Conservation (phyloP, 2,329 filamentous ascomycete species). For the Nemania diffusa region DNA sequence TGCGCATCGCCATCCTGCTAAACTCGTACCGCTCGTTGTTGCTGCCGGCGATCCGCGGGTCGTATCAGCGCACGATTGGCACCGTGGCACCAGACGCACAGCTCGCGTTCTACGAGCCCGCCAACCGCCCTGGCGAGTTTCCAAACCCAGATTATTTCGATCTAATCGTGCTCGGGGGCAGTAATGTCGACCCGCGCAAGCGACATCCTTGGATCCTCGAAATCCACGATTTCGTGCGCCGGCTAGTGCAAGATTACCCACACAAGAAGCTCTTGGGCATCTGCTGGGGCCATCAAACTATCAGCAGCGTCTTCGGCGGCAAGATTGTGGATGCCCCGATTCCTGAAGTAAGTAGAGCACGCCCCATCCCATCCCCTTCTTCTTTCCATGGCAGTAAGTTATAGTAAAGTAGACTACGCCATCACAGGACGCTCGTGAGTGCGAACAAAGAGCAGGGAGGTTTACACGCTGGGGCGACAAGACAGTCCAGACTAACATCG, state of each 20-base stretch:
- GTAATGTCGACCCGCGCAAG: conserved; percentile 55
- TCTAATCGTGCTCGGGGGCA: conserved; percentile 56
- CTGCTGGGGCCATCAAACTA: conserved; percentile 61
- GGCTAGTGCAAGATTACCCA: conserved; percentile 47
- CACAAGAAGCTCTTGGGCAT: conserved; percentile 54
- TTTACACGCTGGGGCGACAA: neutral
- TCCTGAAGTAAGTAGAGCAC: conserved; percentile 50
- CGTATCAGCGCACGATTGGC: conserved; percentile 50
- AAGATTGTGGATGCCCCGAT: conserved; percentile 51
- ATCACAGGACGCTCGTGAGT: neutral
- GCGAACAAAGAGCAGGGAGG: neutral
- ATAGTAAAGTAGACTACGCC: neutral
- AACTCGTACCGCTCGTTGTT: conserved; percentile 53
- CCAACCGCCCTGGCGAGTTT: conserved; percentile 49
- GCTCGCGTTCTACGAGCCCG: conserved; percentile 53
- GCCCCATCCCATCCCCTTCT: neutral
- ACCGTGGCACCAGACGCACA: conserved; percentile 45
- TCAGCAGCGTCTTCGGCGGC: conserved; percentile 53
- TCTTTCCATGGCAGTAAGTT: neutral
- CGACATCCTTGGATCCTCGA: conserved; percentile 55
- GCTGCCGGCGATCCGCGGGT: conserved; percentile 50
- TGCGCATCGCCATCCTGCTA: conserved; percentile 52
- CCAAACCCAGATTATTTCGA: conserved; percentile 54
- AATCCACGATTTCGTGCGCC: conserved; percentile 53
- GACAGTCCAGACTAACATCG: conserved; percentile 10